Evolutionary conservation across 139 green algal genomes (phyloP).

Genomic region (Closterium sp.): DNA sequence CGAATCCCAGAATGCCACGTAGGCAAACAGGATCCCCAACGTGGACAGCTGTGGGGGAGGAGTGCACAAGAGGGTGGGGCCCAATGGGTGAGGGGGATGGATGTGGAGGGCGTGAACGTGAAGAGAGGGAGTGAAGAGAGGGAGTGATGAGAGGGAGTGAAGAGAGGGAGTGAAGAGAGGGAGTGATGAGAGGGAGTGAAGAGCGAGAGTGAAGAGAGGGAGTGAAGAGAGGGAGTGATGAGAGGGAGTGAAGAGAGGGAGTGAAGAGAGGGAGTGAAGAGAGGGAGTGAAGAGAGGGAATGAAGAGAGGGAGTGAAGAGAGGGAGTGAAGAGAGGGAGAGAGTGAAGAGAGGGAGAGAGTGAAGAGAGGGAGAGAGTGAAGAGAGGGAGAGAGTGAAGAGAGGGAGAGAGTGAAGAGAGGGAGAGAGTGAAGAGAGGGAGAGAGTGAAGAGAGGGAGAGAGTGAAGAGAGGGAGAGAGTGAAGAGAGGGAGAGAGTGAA

Average conservation of each 20-base stretch:
- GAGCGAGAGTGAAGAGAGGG: neutral
- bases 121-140: neutral
- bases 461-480: neutral
- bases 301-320: neutral
- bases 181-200: neutral
- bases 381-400: too few species aligned
- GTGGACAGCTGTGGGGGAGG: conserved; percentile 17
- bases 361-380: neutral
- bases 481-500: neutral
- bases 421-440: too few species aligned
- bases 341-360: neutral
- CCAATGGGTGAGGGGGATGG: neutral
- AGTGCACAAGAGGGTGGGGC: neutral
- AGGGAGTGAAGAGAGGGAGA: neutral
- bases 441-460: too few species aligned
- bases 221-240: neutral
- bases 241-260: too few species aligned
- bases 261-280: too few species aligned
- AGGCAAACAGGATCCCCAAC: conserved; percentile 27
- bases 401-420: too few species aligned
- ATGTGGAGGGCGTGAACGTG: neutral
- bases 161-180: too few species aligned
- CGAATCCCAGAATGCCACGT: neutral
- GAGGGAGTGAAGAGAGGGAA: too few species aligned
- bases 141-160: neutral